These are phyloP conservation scores for Daldinia eschscholtzii DNA, from an alignment of 2,329 filamentous ascomycete genomes.

Conservation along the genomic window DNA sequence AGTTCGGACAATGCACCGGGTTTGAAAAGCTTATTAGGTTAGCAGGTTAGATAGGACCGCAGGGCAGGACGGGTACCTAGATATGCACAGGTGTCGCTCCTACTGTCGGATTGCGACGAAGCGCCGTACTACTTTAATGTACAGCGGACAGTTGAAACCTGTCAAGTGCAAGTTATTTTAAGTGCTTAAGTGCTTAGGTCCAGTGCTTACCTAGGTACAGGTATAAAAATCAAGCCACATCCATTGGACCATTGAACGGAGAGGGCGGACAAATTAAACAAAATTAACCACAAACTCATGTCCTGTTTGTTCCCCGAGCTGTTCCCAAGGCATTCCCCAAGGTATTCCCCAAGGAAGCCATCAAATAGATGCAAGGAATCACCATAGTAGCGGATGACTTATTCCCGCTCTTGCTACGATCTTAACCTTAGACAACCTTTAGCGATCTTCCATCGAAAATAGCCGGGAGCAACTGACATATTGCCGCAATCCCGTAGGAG, in stretches of 20 bases:
- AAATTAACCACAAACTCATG: slow-evolving; percentile 24
- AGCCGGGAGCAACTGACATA: slow-evolving; percentile 34
- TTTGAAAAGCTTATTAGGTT: slow-evolving; percentile 38
- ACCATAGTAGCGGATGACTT: slow-evolving; percentile 34
- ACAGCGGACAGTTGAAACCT: slow-evolving; percentile 30
- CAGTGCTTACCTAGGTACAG: neutral
- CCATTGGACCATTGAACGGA: slow-evolving; percentile 7
- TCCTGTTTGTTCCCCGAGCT: slow-evolving; percentile 21
- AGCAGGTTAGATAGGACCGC: slow-evolving; percentile 13
- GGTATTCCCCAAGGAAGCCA: slow-evolving; percentile 11
- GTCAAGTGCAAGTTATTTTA: slow-evolving; percentile 24
- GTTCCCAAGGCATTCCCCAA: neutral
- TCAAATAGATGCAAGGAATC: slow-evolving; percentile 38
- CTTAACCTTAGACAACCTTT: slow-evolving; percentile 8
- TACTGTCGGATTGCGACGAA: slow-evolving; percentile 33
- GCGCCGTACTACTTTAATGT: slow-evolving; percentile 15
- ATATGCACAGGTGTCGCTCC: slow-evolving; percentile 3
- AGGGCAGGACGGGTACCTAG: slow-evolving; percentile 32
- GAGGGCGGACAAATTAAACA: slow-evolving; percentile 4
- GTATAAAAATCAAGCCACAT: slow-evolving; percentile 22
- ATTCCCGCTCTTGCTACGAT: slow-evolving; percentile 37
- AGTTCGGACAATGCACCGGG: slow-evolving; percentile 32
- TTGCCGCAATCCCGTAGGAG: slow-evolving; percentile 24
- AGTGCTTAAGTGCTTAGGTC: slow-evolving; percentile 1
- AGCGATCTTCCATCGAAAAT: slow-evolving; percentile 25